Conservation (phyloP, 768 basidiomycete species). For the Glaciozyma antarctica region DNA sequence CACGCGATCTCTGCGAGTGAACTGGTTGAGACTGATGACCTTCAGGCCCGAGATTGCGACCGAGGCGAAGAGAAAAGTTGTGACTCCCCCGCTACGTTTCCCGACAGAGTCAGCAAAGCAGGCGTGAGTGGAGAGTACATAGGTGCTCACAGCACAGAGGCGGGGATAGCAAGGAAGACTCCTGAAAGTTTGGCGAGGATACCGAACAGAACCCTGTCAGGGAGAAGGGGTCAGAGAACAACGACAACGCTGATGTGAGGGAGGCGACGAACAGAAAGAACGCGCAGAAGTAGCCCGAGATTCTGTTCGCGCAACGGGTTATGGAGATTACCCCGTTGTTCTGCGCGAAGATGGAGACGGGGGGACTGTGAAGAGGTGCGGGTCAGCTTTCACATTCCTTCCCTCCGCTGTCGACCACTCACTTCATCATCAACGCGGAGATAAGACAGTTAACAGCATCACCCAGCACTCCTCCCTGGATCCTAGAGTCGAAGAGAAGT, state of each 20-base stretch:
- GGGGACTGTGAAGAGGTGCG: no score
- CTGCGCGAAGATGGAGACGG: slow-evolving; percentile 66
- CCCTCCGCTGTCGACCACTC: no score
- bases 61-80: slow-evolving; percentile 73
- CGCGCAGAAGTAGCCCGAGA: slow-evolving; percentile 71
- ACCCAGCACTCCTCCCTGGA: slow-evolving; percentile 71
- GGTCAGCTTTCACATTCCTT: no score
- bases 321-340: slow-evolving; percentile 53
- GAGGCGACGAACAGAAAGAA: slow-evolving; percentile 41
- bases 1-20: slow-evolving; percentile 28
- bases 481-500: slow-evolving; percentile 64
- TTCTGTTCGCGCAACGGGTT: slow-evolving; percentile 71
- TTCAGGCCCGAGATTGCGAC: slow-evolving; percentile 63
- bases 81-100: slow-evolving; percentile 72
- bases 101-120: no score
- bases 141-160: slow-evolving; percentile 56
- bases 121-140: no score
- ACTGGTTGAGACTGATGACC: slow-evolving; percentile 51
- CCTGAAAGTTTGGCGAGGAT: slow-evolving; percentile 72
- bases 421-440: slow-evolving; percentile 66
- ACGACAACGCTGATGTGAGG: no score
- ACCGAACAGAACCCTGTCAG: slow-evolving; percentile 42
- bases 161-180: slow-evolving; percentile 74
- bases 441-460: slow-evolving; percentile 75
- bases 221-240: no score